Conservation (phyloP, 768 basidiomycete species). For the Phanerochaete carnosa region DNA sequence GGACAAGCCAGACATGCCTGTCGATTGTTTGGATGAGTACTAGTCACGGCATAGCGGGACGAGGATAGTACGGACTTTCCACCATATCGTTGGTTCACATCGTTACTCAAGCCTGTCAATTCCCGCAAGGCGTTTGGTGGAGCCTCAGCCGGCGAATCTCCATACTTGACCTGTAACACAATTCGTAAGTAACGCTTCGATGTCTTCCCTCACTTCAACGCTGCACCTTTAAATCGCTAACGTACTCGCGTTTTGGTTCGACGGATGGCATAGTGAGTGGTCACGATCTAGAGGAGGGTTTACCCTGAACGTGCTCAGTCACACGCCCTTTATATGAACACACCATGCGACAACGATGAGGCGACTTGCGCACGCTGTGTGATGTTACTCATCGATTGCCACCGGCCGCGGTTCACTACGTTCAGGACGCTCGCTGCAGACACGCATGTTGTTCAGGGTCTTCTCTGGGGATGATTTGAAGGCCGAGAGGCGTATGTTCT, state of each 20-base stretch:
- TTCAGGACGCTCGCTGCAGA: no score
- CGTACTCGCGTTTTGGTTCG: slow-evolving; percentile 1
- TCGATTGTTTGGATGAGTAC: background rate
- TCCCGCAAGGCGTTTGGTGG: slow-evolving; percentile 7
- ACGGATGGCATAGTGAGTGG: background rate
- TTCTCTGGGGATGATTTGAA: no score
- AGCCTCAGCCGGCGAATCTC: background rate
- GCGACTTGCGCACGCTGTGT: background rate
- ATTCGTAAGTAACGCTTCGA: no score
- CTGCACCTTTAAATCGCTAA: slow-evolving; percentile 3
- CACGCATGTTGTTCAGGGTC: no score
- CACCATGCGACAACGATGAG: background rate
- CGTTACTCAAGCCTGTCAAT: background rate
- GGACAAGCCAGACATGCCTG: slow-evolving; percentile 10
- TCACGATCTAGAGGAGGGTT: background rate
- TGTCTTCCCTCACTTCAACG: background rate
- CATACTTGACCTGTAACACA: slow-evolving; percentile 9
- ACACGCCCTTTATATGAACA: background rate
- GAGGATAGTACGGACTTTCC: background rate
- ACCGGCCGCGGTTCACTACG: background rate
- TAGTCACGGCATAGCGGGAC: background rate
- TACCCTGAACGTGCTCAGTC: background rate
- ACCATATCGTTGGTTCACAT: slow-evolving; percentile 4
- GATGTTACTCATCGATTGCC: background rate
- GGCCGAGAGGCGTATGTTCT: no score